A percentile compares a stretch with the other conserved stretches of the same genome.
Evolutionary conservation across 441 rosid species (phyloP).

Genomic region (Corymbia calophylla): DNA sequence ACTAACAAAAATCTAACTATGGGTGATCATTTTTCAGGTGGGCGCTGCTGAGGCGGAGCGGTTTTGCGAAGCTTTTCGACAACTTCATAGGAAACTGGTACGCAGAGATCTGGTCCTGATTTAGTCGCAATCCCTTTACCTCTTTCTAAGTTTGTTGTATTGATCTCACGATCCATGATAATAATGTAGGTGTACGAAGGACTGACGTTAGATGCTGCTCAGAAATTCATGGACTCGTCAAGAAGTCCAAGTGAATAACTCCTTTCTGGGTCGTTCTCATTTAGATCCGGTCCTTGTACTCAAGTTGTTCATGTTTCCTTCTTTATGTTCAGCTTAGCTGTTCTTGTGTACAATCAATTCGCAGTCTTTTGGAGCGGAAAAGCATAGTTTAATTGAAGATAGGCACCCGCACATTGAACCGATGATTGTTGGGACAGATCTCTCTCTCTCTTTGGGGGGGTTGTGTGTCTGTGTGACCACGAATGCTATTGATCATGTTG

Average conservation of each 20-base stretch:
- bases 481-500: background rate
- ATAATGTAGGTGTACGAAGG: constrained; percentile 52
- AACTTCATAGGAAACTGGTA: constrained; percentile 72
- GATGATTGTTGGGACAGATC: background rate
- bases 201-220: constrained; percentile 54
- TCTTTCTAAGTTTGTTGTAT: background rate
- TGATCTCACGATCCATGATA: background rate
- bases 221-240: constrained; percentile 31
- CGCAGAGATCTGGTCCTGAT: background rate
- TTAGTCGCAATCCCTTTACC: background rate
- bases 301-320: background rate
- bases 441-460: background rate
- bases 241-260: constrained; percentile 1
- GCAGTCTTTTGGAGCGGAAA: background rate
- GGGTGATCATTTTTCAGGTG: constrained; percentile 24
- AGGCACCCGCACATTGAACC: background rate
- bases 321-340: background rate
- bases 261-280: background rate
- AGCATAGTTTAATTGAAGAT: background rate
- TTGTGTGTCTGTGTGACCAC: background rate
- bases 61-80: constrained; percentile 63
- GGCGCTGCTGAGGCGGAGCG: constrained; percentile 58
- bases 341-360: background rate
- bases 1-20: background rate
- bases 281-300: background rate